Base-by-base conservation (phyloP, 2,329 filamentous ascomycete species). In the Fusarium setosum region DNA sequence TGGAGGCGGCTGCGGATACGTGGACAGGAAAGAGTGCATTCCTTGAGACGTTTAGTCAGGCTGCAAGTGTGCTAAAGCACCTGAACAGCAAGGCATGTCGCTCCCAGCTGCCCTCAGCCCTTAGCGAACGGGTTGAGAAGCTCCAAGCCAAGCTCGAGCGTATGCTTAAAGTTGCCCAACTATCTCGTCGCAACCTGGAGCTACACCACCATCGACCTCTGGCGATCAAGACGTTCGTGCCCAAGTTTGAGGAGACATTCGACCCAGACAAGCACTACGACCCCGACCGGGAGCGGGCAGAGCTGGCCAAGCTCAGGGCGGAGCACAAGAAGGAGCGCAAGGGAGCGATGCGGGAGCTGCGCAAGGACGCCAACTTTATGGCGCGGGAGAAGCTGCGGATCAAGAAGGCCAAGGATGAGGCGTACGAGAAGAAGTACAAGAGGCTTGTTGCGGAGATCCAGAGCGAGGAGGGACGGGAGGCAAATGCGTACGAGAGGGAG, bases 241-340 rank as follows among this genome's bases (percentile, higher is more conserved):
- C 96, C 79, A 97, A 97, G 79, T 99, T 98, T 81, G 96, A 98
- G 81, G 95, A 97, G 76, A 86, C 88, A 58, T 99, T 94, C 86
- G 96, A 97, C 77, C 96, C 96, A 4, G 89, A 92, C 82, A 95
- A 94, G 81, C 96, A 98, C 85, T 98, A 99, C 86, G 96, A 99
- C 75, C 94, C 94, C 1, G 92, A 99, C 79, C 90, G 90, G 69
- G 94, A 97, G 79, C 92, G 96, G 31, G 90, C 92, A 20, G 94
- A 97, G 74, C 80, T 92, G 63, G 90, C 90, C 74, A 96, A 94
- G 79, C 86, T 99, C 74, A 90, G 90, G 81, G 90, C 90, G 64
- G 95, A 98, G 82, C 92, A 94, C 86, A 97, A 97, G 88, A 89
- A 92, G 75, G 96, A 99, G 85, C 88, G 89, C 78, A 99, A 99